These are phyloP conservation scores for Euphorbia peplus DNA, from an alignment of 345 rosid genomes.

Conservation along the genomic window DNA sequence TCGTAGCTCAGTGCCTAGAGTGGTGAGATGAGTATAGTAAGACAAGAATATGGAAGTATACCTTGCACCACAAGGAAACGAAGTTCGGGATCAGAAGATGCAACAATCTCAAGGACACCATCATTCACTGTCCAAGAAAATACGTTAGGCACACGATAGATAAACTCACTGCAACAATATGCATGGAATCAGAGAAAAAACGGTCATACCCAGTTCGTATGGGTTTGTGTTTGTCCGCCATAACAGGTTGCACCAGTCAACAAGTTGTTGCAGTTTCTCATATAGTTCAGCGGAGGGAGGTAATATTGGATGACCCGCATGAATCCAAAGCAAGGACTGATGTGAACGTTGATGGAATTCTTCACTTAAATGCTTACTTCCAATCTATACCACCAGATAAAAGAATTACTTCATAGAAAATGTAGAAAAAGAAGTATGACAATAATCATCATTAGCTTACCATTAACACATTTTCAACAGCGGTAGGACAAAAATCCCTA, in stretches of 20 bases:
- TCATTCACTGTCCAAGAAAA: constrained; percentile 36
- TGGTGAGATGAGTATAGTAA: neutral
- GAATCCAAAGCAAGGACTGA: constrained; percentile 77
- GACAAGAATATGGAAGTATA: constrained; percentile 20
- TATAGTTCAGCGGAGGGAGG: constrained; percentile 58
- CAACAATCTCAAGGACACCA: constrained; percentile 37
- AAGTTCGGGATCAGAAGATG: constrained; percentile 50
- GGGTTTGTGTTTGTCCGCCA: constrained; percentile 49
- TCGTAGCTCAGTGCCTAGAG: neutral
- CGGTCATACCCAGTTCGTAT: constrained; percentile 45
- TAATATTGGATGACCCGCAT: constrained; percentile 84
- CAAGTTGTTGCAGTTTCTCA: constrained; percentile 49
- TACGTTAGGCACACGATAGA: constrained; percentile 12
- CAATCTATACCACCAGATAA: constrained; percentile 38
- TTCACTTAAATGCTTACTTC: constrained; percentile 46
- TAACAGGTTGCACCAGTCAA: constrained; percentile 51
- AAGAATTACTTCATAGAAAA: constrained; percentile 17
- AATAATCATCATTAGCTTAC: constrained; percentile 40
- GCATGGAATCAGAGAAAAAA: neutral
- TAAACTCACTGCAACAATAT: neutral
- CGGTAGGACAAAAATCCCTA: constrained; percentile 43
- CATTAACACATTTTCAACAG: constrained; percentile 40
- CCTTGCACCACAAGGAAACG: constrained; percentile 78
- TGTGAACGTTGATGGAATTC: constrained; percentile 41
- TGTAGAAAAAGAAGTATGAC: constrained; percentile 1